These are phyloP conservation scores for Venturiaceae sp. DNA, from an alignment of 2,329 filamentous ascomycete species.

Conservation along the genomic window DNA sequence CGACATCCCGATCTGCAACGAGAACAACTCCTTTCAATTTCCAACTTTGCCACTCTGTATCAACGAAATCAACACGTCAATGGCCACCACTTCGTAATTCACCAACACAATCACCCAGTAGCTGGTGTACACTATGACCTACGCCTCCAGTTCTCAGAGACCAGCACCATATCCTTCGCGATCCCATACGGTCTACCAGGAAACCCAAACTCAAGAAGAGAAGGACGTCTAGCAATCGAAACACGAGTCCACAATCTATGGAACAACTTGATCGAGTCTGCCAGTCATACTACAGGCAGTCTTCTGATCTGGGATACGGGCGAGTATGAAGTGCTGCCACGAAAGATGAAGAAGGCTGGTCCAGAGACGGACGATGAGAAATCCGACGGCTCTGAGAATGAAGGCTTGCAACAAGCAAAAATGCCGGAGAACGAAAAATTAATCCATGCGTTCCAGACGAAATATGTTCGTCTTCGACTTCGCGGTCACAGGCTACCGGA, in stretches of 20 bases:
- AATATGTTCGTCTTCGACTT: constrained; percentile 31
- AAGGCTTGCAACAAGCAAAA: background rate
- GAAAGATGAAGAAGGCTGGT: constrained; percentile 10
- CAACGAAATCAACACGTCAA: constrained; percentile 32
- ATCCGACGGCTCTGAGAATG: background rate
- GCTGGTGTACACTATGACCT: constrained; percentile 62
- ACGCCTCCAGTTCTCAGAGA: constrained; percentile 57
- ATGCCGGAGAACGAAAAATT: constrained; percentile 25
- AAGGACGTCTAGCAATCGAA: constrained; percentile 33
- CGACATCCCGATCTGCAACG: constrained; percentile 4
- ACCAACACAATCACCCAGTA: constrained; percentile 64
- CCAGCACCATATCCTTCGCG: constrained; percentile 52
- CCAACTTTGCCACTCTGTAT: constrained; percentile 36
- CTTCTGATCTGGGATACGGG: constrained; percentile 37
- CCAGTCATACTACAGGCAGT: constrained; percentile 31
- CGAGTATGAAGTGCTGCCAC: constrained; percentile 28
- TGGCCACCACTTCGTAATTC: constrained; percentile 52
- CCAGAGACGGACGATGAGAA: constrained; percentile 19
- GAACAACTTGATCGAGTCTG: constrained; percentile 36
- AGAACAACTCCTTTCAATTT: constrained; percentile 28
- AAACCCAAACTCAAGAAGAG: constrained; percentile 27
- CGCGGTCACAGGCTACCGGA: constrained; percentile 27
- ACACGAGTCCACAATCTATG: constrained; percentile 34
- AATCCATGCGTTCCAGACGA: constrained; percentile 25
- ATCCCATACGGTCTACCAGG: constrained; percentile 34